Conservation (phyloP, 108 stramenopile species). For the Nitzschia sp. region DNA sequence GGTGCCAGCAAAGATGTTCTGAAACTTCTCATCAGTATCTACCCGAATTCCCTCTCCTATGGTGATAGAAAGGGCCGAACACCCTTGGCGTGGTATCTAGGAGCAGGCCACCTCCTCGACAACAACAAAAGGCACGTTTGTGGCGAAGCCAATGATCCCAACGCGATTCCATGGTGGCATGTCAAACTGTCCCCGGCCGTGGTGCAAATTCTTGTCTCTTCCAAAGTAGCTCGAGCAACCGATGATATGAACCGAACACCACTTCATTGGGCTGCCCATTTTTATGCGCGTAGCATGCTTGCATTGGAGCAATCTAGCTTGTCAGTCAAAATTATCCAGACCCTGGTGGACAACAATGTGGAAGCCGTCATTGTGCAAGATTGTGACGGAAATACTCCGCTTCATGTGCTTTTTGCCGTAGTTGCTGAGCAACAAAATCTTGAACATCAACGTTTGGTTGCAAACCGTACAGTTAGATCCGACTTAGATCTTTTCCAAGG, state of each 20-base stretch:
- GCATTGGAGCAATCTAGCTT: constrained; percentile 15
- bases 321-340: constrained; percentile 37
- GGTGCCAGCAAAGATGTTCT: constrained; percentile 46
- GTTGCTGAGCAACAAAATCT: constrained; percentile 26
- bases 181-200: constrained; percentile 24
- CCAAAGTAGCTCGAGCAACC: constrained; percentile 37
- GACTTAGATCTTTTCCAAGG: constrained; percentile 32
- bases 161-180: constrained; percentile 39
- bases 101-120: constrained; percentile 45
- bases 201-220: constrained; percentile 36
- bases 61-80: constrained; percentile 46
- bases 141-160: constrained; percentile 48
- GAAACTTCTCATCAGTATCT: constrained; percentile 28
- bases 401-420: constrained; percentile 46
- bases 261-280: constrained; percentile 54
- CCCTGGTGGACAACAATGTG: constrained; percentile 42
- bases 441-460: constrained; percentile 23
- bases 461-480: constrained; percentile 22
- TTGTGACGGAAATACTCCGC: constrained; percentile 38
- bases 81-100: constrained; percentile 54
- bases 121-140: constrained; percentile 34
- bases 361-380: constrained; percentile 37
- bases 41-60: constrained; percentile 33
- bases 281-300: constrained; percentile 25
- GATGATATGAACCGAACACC: constrained; percentile 45